Conservation (phyloP, 306 rosid genomes). For the Vicia faba region DNA sequence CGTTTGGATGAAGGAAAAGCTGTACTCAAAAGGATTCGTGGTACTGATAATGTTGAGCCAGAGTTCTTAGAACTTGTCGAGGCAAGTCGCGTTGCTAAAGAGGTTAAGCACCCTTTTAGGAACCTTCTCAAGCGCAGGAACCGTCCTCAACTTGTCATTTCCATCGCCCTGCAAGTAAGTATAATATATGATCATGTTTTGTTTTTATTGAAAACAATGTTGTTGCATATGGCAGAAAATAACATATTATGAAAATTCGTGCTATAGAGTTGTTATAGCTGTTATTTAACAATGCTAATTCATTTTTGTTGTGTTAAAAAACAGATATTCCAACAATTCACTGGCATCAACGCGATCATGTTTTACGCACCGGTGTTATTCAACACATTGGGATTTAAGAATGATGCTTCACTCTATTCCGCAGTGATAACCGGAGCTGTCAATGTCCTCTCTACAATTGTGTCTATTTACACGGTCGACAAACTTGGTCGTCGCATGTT, state of each 20-base stretch:
- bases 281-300: too few relatives aligned
- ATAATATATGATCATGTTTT: neutral
- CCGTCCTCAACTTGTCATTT: constrained; percentile 81
- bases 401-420: constrained; percentile 80
- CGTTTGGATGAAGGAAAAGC: constrained; percentile 76
- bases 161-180: constrained; percentile 71
- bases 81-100: constrained; percentile 75
- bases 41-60: constrained; percentile 73
- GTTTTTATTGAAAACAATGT: too few relatives aligned
- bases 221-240: too few relatives aligned
- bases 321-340: constrained; percentile 87
- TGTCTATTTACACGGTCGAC: constrained; percentile 80
- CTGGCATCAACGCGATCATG: constrained; percentile 95
- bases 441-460: constrained; percentile 66
- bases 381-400: constrained; percentile 68
- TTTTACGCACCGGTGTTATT: constrained; percentile 85
- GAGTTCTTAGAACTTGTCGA: constrained; percentile 77
- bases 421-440: constrained; percentile 89
- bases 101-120: constrained; percentile 79
- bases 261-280: too few relatives aligned
- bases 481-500: constrained; percentile 77
- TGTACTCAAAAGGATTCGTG: constrained; percentile 69
- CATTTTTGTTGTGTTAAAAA: neutral
- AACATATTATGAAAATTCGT: too few relatives aligned
- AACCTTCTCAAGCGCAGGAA: constrained; percentile 71